These are phyloP conservation scores for Solanum arcanum DNA, from an alignment of 257 asterid species.

Conservation along the genomic window DNA sequence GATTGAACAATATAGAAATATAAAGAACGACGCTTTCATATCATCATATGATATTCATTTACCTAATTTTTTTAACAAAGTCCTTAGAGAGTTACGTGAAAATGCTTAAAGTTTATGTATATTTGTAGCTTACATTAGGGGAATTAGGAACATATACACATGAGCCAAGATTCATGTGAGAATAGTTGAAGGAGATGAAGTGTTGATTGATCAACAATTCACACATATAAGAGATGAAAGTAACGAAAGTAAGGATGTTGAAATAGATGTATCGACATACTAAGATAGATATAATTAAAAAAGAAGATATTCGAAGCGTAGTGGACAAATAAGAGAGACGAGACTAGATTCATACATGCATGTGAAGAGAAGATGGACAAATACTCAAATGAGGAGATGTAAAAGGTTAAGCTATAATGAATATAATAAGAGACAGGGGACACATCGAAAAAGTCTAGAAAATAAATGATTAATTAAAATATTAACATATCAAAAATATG, in stretches of 20 bases:
- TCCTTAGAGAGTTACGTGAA: not conserved
- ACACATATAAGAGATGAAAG: not conserved
- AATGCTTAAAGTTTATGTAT: no score
- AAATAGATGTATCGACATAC: not conserved
- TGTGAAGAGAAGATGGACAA: not conserved
- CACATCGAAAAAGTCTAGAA: no score
- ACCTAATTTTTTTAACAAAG: no score
- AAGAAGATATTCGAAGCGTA: no score
- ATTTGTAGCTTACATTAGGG: not conserved
- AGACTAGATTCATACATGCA: no score
- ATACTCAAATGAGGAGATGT: not conserved
- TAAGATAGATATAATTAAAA: no score
- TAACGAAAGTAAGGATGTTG: not conserved
- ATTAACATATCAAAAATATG: no score
- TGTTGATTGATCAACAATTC: not conserved
- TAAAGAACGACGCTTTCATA: not conserved
- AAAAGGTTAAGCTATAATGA: not conserved
- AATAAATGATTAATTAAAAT: no score
- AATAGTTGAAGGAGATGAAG: not conserved
- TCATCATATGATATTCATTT: no score
- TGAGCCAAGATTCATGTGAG: not conserved
- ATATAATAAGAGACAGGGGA: no score
- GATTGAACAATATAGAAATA: not conserved
- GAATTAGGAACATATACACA: not conserved
- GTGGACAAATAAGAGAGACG: not conserved